Percentiles rank a stretch among this genome's conserved stretches.
phyloP scores from a whole-genome alignment of 106 monocot species.

The Ottelia alismoides region DNA sequence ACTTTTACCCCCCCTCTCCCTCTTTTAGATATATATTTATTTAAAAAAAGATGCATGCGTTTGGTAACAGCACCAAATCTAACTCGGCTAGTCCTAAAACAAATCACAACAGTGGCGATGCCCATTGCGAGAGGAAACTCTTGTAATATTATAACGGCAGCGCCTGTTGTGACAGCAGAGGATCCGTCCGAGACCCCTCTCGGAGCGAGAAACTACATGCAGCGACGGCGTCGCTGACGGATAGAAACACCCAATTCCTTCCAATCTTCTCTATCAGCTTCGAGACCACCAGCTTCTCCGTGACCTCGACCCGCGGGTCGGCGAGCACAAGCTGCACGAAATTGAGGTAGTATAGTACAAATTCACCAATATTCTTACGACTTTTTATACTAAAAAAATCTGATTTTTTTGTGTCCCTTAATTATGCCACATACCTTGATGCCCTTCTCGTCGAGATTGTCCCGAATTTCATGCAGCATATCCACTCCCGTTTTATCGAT shows the following conservation, averaged over 20 bases:
- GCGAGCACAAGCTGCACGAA: constrained; percentile 1
- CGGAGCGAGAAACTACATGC: constrained; percentile 25
- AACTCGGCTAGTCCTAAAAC: no score
- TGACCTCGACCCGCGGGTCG: constrained; percentile 48
- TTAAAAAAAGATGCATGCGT: no score
- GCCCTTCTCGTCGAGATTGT: constrained; percentile 21
- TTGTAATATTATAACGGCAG: no score
- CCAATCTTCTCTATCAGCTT: constrained; percentile 24
- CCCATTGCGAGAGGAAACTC: no score
- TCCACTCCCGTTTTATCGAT: constrained; percentile 44
- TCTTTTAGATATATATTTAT: no score
- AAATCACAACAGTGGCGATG: no score
- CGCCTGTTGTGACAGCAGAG: no score
- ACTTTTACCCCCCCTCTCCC: no score
- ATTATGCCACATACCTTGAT: constrained; percentile 41
- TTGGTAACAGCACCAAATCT: no score
- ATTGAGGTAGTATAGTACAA: no score
- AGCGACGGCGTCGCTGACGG: constrained; percentile 32
- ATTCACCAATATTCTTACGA: background rate
- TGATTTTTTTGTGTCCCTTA: background rate
- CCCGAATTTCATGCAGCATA: constrained; percentile 37
- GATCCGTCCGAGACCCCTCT: no score
- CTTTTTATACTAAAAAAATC: background rate
- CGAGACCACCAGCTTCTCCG: constrained; percentile 31
- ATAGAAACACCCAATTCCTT: constrained; percentile 37